Base-by-base conservation (phyloP, 805 yeast species). In the Zygotorulaspora florentina region DNA sequence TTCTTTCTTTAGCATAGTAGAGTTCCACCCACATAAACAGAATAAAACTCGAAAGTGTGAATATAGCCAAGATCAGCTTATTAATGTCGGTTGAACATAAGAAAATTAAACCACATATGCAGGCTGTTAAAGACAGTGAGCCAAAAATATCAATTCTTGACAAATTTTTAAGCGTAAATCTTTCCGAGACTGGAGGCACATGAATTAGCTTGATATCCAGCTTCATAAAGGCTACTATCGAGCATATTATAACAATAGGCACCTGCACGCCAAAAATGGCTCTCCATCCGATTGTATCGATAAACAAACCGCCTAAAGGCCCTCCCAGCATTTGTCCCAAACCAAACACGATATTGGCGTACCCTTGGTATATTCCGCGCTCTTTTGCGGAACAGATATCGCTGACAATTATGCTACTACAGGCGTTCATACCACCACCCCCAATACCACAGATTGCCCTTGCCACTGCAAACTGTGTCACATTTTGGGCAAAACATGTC, bases 401-500 rank as follows among this genome's bases (percentile, higher is more conserved):
- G 23, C 87, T 79, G 55, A 84, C 75, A 2, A 89, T 75, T 46
- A 88, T 84, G 6, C 95, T 82, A 13, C 87, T 77, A 54, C 87
- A 68, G 0, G 90, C 75, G 41, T 83, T 79, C 58, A 88, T 76
- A 1, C 96, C 96, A 5, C 95, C 93, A n/a, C 95, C 96, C 10
- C 96, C 96, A 45, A 85, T 75, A 15, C 96, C 96, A 20, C 95
- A 81, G 41, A 88, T 71, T 50, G 87, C 79, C 56, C 87, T 70
- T 3, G 85, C 85, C 25, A 76, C 50, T 56, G 76, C 58, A 64
- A 79, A 64, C 40, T 64, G 60, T n/a, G 58, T 53, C 26, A 67
- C 58, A 40, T 56, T 56, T 15, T 51, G 52, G 3, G 71, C 60
- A 38, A 62, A 54, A 42, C 68, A 66, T 16, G 79, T 75, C 20